Percentiles rank a stretch among this genome's conserved stretches.
Conservation (phyloP, 495 filamentous ascomycete species). For the Aspergillus egyptiacus region DNA sequence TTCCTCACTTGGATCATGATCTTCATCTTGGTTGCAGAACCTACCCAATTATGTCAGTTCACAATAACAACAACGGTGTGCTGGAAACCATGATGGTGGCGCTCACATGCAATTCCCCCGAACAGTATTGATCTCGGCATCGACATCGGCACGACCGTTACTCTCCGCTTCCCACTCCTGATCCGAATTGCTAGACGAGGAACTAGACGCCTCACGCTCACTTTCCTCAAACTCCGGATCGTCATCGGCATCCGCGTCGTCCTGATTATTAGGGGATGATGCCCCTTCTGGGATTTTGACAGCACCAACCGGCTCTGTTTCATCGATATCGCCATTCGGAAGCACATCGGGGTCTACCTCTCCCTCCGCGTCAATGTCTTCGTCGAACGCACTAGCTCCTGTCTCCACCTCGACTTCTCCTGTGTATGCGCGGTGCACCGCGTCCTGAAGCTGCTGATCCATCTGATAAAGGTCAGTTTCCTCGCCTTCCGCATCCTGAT, state of each 20-base stretch:
- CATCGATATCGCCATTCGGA: conserved; percentile 38
- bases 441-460: conserved; percentile 45
- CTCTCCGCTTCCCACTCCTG: conserved; percentile 63
- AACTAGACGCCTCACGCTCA: conserved; percentile 46
- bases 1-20: conserved; percentile 78
- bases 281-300: conserved; percentile 62
- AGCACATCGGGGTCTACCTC: conserved; percentile 18
- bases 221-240: conserved; percentile 38
- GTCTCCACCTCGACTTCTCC: conserved; percentile 42
- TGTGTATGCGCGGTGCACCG: conserved; percentile 49
- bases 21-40: conserved; percentile 77
- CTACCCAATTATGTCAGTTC: conserved; percentile 34
- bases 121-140: conserved; percentile 55
- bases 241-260: conserved; percentile 40
- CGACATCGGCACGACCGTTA: conserved; percentile 57
- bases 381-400: conserved; percentile 27
- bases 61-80: background rate
- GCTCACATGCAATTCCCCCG: conserved; percentile 64
- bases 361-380: conserved; percentile 32
- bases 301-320: conserved; percentile 62
- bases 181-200: conserved; percentile 59
- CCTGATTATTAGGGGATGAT: conserved; percentile 38
- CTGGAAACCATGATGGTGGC: conserved; percentile 3
- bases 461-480: conserved; percentile 44
- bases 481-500: conserved; percentile 50